These are phyloP conservation scores for Lepidium aucheri DNA, from an alignment of 345 rosid genomes.

Conservation along the genomic window DNA sequence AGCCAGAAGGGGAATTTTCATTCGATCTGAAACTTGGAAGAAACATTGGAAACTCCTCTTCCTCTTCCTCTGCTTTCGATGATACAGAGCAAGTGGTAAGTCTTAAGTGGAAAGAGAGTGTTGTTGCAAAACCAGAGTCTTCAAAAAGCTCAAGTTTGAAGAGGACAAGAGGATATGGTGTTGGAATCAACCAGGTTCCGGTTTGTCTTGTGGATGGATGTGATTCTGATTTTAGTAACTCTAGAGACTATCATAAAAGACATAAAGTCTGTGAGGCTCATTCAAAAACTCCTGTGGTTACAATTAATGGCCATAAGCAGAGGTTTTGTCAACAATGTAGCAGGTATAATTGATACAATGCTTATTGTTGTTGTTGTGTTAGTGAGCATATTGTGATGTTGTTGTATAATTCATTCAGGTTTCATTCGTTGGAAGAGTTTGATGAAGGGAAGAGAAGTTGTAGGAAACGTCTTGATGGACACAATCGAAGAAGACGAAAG, in stretches of 20 bases:
- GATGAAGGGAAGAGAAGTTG: constrained; percentile 41
- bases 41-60: constrained; percentile 34
- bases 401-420: constrained; percentile 1
- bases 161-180: constrained; percentile 43
- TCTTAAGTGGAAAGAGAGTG: constrained; percentile 39
- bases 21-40: constrained; percentile 76
- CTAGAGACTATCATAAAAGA: constrained; percentile 74
- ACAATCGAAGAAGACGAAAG: constrained; percentile 32
- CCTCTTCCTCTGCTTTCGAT: constrained; percentile 13
- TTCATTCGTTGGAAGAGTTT: constrained; percentile 33
- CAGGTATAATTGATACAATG: constrained; percentile 38
- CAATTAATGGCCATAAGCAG: constrained; percentile 54
- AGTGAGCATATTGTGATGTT: neutral
- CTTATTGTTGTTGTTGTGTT: neutral
- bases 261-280: constrained; percentile 91
- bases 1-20: constrained; percentile 39
- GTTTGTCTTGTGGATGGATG: constrained; percentile 78
- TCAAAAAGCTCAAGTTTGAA: constrained; percentile 40
- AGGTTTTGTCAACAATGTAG: constrained; percentile 96
- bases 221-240: constrained; percentile 53
- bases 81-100: constrained; percentile 27
- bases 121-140: constrained; percentile 26
- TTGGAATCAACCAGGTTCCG: constrained; percentile 36
- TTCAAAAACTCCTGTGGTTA: constrained; percentile 71
- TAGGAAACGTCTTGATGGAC: constrained; percentile 38